Evolutionary conservation across 208 protist species (phyloP).

Genomic region (Acanthamoeba divionensis): DNA sequence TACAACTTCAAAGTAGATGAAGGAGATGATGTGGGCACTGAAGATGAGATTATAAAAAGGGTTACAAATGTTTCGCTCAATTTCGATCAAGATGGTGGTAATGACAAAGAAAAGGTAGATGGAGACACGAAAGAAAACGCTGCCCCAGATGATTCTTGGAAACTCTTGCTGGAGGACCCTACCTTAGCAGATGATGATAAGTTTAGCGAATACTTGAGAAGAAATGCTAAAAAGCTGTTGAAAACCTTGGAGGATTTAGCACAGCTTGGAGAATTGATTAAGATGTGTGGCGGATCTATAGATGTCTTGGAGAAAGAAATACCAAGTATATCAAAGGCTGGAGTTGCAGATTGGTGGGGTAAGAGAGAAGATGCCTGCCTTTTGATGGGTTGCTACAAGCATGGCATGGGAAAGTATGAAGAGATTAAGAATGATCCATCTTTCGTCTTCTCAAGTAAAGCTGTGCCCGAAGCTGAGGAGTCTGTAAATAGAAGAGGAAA

Average conservation of each 20-base stretch:
- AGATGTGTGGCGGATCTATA: background rate
- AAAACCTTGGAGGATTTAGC: slow-evolving; percentile 1
- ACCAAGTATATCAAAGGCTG: background rate
- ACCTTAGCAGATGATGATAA: slow-evolving; percentile 23
- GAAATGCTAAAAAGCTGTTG: slow-evolving; percentile 28
- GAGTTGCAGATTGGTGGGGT: slow-evolving; percentile 6
- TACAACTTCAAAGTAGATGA: slow-evolving; percentile 38
- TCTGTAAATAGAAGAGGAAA: too few species aligned
- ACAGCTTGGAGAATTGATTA: slow-evolving; percentile 17
- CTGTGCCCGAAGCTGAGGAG: background rate
- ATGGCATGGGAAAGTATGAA: slow-evolving; percentile 65
- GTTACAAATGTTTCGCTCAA: background rate
- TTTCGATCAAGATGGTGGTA: background rate
- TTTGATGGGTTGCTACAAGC: slow-evolving; percentile 63
- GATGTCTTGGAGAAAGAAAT: slow-evolving; percentile 37
- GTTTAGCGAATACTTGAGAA: slow-evolving; percentile 32
- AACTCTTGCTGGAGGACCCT: background rate
- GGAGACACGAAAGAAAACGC: background rate
- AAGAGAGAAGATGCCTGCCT: slow-evolving; percentile 45
- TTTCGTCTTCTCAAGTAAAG: slow-evolving; percentile 30
- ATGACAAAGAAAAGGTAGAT: background rate
- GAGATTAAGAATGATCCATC: slow-evolving; percentile 60
- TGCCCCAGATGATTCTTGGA: background rate
- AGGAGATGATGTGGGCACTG: background rate
- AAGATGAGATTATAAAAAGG: background rate